Evolutionary conservation across 495 filamentous ascomycete species (phyloP), one percentile per base, ranked within the genome.

Genomic region (Annulohypoxylon nitens): DNA sequence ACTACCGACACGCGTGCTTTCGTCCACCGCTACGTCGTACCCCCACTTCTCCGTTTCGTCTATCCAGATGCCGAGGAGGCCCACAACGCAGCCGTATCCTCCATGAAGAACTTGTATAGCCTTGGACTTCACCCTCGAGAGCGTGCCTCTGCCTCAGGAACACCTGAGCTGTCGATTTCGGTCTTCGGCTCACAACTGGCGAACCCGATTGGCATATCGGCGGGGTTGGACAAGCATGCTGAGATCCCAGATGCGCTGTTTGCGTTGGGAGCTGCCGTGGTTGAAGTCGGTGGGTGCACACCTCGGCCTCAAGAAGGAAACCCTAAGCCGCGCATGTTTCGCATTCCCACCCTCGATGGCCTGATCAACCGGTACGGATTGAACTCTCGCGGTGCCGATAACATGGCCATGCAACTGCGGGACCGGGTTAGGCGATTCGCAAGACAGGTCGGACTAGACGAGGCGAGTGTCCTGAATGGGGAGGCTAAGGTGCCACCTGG

Each of bases 291-390:
- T 63, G 97, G 95, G 25, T 91, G 91, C 45, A 98, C 96, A 4
- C 93, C 94, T 0, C 80, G 87, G 3, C 92, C 94, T 0, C 97
- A 99, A 77, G 87, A 87, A 6, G 96, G 96, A 5, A 98, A 98
- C 79, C 89, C 90, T 0, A 90, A 89, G 65, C 94, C 96, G 0
- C 88, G 96, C 41, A 93, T 99, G 10, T 99, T 95, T 81, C 89
- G 96, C 9, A 71, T 99, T 0, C 90, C 92, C 1, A 90, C 88
- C 4, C 88, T 97, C 61, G 90, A 94, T 48, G 93, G 90, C 10
- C 85, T 99, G 78, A 92, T 99, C 81, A 99, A 99, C 79, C 91
- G 97, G 7, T 98, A 98, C 80, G 97, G 96, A 0, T 88, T 98
- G 69, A 98, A 98, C 79, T 96, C 93, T 16, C 88, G 92, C 64